Conservation (phyloP, 208 protist species). For the Wallacemonas sp. region DNA sequence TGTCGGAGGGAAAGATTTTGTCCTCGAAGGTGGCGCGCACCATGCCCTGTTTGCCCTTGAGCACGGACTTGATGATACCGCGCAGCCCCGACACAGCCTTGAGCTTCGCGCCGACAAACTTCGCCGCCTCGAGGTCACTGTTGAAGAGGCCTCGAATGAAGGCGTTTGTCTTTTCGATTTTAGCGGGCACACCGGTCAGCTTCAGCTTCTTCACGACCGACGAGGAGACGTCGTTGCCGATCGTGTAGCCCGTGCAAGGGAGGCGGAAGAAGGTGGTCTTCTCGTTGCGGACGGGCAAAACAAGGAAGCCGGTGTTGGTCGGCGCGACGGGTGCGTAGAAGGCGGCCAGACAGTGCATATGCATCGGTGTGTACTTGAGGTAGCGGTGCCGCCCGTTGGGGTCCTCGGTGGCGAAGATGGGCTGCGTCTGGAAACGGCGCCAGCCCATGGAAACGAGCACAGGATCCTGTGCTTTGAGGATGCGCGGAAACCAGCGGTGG, state of each 20-base stretch:
- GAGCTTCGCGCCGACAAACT: constrained; percentile 98
- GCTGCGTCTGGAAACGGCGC: constrained; percentile 97
- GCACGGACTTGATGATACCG: constrained; percentile 98
- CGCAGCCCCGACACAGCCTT: constrained; percentile 98
- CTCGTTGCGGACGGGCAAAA: constrained; percentile 80
- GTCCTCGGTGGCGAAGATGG: constrained; percentile 95
- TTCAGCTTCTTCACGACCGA: constrained; percentile 99
- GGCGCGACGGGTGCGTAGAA: constrained; percentile 98
- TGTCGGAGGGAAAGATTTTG: constrained; percentile 98
- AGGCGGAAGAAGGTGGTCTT: constrained; percentile 91
- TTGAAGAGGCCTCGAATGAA: constrained; percentile 98
- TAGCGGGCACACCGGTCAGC: constrained; percentile 95
- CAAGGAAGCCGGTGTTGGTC: constrained; percentile 96
- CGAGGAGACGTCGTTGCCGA: constrained; percentile 94
- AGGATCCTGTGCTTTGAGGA: constrained; percentile 99
- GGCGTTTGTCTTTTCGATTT: constrained; percentile 98
- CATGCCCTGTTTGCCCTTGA: constrained; percentile 90
- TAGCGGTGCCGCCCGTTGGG: constrained; percentile 95
- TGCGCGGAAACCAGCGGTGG: constrained; percentile 98
- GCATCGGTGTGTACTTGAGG: constrained; percentile 99
- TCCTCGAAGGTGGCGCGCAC: constrained; percentile 99
- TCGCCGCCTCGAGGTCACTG: constrained; percentile 94
- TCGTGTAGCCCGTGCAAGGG: constrained; percentile 94
- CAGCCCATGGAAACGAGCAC: constrained; percentile 99
- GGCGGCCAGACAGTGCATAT: constrained; percentile 98